Base-by-base conservation (phyloP, 2,329 filamentous ascomycete species). In the Monosporascus sp. region DNA sequence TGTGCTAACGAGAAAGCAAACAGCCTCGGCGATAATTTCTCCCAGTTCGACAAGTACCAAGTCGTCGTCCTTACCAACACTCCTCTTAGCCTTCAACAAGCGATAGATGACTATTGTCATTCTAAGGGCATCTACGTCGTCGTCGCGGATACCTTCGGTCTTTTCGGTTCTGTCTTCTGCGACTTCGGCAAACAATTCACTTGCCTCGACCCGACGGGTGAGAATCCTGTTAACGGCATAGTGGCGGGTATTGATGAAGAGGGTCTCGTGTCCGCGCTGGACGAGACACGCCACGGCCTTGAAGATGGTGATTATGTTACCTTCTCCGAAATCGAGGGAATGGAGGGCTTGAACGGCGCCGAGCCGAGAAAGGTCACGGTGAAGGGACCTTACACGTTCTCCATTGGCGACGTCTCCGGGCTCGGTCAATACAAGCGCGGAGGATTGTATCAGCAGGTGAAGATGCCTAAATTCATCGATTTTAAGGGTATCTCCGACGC, bases 261-360 rank as follows among this genome's bases (percentile, higher is more conserved):
- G 45, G 94, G 94, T 20, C 70, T 97, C 48, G 93, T 99, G 3
- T 96, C 93, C 14, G 91, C 92, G 9, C 78, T 97, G 27, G 94
- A 99, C 62, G 94, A 99, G 76, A 94, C 91, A 9, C 83, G 94
- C 52, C 94, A 99, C 70, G 94, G 94, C 5, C 78, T 99, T 39
- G 91, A 97, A 71, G 94, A 99, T 77, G 94, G 93, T 22, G 94
- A 99, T 70, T 96, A 87, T 69, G 91, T 99, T 52, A 96, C 90
- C 8, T 99, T 99, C 70, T 87, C 89, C 2, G 94, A 99, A 70
- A 70, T 99, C 22, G 85, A 94, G 75, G 94, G 94, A 22, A 90
- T 99, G 89, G 92, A 96, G 57, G 85, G 73, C 6, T 73, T 99
- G 57, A 99, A 99, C 70, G 82, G 82, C 62, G 81, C 83, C 45